phyloP scores from a whole-genome alignment of 352 stramenopile species.

The Phytophthora palmivora region DNA sequence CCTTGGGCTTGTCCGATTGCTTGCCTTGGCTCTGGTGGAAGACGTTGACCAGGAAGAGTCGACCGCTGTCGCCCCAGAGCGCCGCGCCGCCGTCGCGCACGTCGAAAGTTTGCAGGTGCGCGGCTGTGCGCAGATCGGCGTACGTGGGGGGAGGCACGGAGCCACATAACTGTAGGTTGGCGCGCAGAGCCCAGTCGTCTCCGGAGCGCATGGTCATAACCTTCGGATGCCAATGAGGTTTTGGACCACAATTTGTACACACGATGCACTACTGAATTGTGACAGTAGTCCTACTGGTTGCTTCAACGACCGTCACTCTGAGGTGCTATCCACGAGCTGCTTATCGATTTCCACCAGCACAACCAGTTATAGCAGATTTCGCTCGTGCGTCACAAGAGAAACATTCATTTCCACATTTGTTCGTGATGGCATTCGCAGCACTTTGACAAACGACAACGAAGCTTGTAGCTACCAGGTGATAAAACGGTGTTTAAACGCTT shows the following conservation, averaged over 20 bases:
- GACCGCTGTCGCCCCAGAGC: slow-evolving; percentile 52
- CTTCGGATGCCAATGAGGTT: not conserved
- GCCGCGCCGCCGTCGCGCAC: slow-evolving; percentile 59
- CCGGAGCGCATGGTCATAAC: slow-evolving; percentile 13
- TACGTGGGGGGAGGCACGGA: slow-evolving; percentile 59
- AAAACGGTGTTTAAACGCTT: no score
- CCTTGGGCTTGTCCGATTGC: slow-evolving; percentile 21
- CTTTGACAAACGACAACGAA: no score
- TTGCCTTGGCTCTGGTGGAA: slow-evolving; percentile 47
- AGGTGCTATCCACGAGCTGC: no score
- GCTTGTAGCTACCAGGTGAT: no score
- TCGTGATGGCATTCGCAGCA: no score
- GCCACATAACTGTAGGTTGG: slow-evolving; percentile 70
- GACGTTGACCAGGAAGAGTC: slow-evolving; percentile 63
- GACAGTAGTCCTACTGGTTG: no score
- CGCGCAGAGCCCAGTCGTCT: slow-evolving; percentile 63
- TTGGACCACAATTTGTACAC: slow-evolving; percentile 3
- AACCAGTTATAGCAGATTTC: no score
- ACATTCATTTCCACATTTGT: no score
- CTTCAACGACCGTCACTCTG: slow-evolving; percentile 18
- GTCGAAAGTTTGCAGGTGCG: slow-evolving; percentile 73
- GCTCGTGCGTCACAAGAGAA: no score
- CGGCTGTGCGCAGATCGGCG: slow-evolving; percentile 54
- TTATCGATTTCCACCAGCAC: no score
- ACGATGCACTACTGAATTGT: no score